Percentiles rank a stretch among this genome's conserved stretches.
These are phyloP conservation scores for Wickerhamiella occidentalis DNA, from an alignment of 805 yeast genomes.

Conservation along the genomic window DNA sequence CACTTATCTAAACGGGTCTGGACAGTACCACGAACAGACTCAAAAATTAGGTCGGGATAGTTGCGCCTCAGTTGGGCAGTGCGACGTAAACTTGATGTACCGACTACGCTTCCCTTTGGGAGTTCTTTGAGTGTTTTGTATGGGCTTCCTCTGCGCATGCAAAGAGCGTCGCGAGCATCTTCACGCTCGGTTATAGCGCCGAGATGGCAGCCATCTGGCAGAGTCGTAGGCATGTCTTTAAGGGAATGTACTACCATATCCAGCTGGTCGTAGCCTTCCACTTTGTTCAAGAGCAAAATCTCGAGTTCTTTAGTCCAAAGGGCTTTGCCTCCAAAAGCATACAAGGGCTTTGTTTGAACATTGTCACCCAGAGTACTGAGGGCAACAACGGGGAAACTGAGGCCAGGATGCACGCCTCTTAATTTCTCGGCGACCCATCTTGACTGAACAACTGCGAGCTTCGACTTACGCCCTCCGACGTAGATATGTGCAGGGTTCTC, in stretches of 20 bases:
- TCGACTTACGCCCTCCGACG: conserved; percentile 81
- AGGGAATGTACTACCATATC: conserved; percentile 89
- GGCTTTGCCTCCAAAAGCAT: conserved; percentile 92
- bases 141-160: conserved; percentile 54
- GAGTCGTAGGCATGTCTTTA: conserved; percentile 78
- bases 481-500: conserved; percentile 18
- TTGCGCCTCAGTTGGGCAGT: conserved; percentile 77
- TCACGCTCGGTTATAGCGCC: conserved; percentile 80
- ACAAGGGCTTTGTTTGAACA: conserved; percentile 70
- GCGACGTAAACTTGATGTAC: conserved; percentile 89
- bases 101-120: conserved; percentile 78
- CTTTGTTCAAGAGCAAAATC: conserved; percentile 46
- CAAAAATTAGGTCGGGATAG: conserved; percentile 65
- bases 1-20: conserved; percentile 72
- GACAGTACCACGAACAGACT: conserved; percentile 74
- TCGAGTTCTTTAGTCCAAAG: conserved; percentile 95
- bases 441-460: conserved; percentile 77
- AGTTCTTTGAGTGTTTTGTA: conserved; percentile 58
- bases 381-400: conserved; percentile 65
- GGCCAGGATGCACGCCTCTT: conserved; percentile 46
- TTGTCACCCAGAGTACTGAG: conserved; percentile 84
- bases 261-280: conserved; percentile 53
- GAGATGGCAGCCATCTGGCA: conserved; percentile 80
- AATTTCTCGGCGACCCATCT: conserved; percentile 57
- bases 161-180: conserved; percentile 87